Evolutionary conservation across 768 basidiomycete species (phyloP), one percentile per base, ranked within the genome.

Genomic region (Boletus reticuloceps): DNA sequence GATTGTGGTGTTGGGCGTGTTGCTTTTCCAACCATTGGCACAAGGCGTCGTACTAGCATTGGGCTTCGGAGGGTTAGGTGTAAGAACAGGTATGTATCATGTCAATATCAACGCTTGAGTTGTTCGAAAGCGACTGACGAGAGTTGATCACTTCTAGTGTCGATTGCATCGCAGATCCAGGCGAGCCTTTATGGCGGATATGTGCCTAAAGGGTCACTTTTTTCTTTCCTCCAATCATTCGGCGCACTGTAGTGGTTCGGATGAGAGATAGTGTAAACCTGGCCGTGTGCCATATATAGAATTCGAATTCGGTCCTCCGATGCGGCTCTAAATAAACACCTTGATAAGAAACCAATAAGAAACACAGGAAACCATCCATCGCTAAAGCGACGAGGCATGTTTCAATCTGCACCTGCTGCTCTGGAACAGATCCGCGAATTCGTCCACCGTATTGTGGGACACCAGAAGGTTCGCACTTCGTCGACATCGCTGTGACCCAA

Each of bases 191-290:
- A 44, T 9, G 53, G 60, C 16, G 27, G 27, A 27, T 27, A 27
- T 10, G 54, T 64, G 0, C 60, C 60, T 0, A 2, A 16, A 0
- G 55, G 41, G 0, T 63, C 60, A 0, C 0, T 52, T 0, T 64
- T 65, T 29, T 6, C 63, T 1, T 1, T 3, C 9, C 6, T 62
- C 0, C 64, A 65, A 1, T 65, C 56, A 0, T 46, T 53, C 7
- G 60, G 63, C 0, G 50, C 61, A 1, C 4, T 13, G 34, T 11
- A 11, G 5, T 36, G 34, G 34, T 1, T 1, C 1, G 34, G 34
- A 14, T 13, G 34, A 36, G 14, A n/a, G 14, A 36, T 36, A 36
- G 9, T 29, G 27, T 29, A 29, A 29, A 29, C 9, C 9, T 29
- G 27, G 27, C 0, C 27, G 27, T 29, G 27, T 25, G 25, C 25